Evolutionary conservation across 2,329 filamentous ascomycete genomes (phyloP).

Genomic region (Fusarium sublunatum): DNA sequence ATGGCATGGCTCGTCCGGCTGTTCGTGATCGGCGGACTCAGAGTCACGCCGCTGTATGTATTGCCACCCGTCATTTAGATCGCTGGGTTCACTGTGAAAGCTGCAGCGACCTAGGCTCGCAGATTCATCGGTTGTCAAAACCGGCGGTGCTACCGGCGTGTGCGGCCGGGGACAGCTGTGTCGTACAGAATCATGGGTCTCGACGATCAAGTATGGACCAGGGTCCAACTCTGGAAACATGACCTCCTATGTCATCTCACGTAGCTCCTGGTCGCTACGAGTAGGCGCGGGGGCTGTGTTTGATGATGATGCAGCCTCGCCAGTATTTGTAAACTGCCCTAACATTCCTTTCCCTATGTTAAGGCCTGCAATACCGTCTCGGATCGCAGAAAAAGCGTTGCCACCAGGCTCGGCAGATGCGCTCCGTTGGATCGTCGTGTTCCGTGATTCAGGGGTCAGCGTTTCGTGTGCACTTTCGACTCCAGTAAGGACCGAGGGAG

Average conservation of each 20-base stretch:
- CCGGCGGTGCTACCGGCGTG: conserved; percentile 7
- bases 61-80: conserved; percentile 34
- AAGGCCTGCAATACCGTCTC: conserved; percentile 61
- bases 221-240: conserved; percentile 49
- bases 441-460: conserved; percentile 55
- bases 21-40: neutral
- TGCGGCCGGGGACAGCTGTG: conserved; percentile 18
- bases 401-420: conserved; percentile 57
- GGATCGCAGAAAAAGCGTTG: conserved; percentile 59
- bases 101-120: conserved; percentile 7
- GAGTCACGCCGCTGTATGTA: conserved; percentile 26
- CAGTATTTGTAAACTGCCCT: conserved; percentile 46
- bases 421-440: conserved; percentile 57
- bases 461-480: conserved; percentile 69
- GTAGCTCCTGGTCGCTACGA: conserved; percentile 57
- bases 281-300: conserved; percentile 29
- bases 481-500: conserved; percentile 66
- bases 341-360: conserved; percentile 62
- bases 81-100: conserved; percentile 23
- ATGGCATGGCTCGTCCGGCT: conserved; percentile 2
- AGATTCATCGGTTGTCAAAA: conserved; percentile 15
- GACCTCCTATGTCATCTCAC: conserved; percentile 60
- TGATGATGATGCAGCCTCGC: conserved; percentile 40
- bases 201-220: conserved; percentile 49
- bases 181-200: conserved; percentile 47